Percentiles rank a stretch among this genome's conserved stretches.
These are phyloP conservation scores for Fraxinus platypoda DNA, from an alignment of 305 asterid genomes.

Conservation along the genomic window DNA sequence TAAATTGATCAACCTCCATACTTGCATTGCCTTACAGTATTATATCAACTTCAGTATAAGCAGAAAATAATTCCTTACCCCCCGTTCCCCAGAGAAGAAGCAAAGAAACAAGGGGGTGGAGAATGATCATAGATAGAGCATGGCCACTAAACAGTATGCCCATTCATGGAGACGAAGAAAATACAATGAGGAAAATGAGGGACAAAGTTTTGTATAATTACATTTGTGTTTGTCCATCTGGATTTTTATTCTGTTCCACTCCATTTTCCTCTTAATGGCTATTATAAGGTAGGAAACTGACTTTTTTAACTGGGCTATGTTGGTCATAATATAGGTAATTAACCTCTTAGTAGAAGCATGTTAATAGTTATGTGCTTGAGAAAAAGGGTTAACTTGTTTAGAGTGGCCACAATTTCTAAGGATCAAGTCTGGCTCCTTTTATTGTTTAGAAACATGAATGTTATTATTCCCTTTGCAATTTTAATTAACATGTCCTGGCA, in stretches of 20 bases:
- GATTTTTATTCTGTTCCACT: not conserved
- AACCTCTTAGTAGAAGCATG: not conserved
- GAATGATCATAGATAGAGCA: not conserved
- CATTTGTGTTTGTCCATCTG: not conserved
- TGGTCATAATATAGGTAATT: not conserved
- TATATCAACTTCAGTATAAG: not conserved
- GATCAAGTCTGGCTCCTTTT: not conserved
- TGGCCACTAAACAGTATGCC: not conserved
- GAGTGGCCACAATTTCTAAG: not conserved
- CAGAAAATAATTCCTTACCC: not conserved
- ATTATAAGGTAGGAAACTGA: not conserved
- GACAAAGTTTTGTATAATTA: not conserved
- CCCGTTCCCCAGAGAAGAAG: not conserved
- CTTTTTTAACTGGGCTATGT: not conserved
- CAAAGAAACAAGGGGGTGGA: not conserved
- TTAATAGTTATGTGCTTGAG: not conserved
- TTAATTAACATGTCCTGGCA: not conserved
- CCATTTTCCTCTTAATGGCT: not conserved
- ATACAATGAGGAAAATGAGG: not conserved
- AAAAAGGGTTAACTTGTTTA: not conserved
- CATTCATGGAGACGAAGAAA: not conserved
- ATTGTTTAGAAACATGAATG: not conserved
- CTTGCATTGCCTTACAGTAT: not conserved
- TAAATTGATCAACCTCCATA: not conserved
- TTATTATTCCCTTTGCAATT: not conserved